Evolutionary conservation across 2,329 filamentous ascomycete species (phyloP).

Genomic region (Colletotrichum tofieldiae): DNA sequence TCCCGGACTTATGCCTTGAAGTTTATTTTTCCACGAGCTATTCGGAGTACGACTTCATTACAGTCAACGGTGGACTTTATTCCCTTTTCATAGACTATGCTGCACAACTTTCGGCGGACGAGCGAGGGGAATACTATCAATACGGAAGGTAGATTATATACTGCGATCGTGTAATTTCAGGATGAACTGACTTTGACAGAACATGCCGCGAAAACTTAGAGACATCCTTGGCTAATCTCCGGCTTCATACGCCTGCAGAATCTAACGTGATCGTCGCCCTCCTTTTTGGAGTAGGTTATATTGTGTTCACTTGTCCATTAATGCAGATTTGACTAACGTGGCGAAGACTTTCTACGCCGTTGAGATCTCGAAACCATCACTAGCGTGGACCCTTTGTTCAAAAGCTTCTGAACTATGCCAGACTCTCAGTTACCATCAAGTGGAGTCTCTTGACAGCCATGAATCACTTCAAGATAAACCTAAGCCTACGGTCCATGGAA

Average conservation of each 20-base stretch:
- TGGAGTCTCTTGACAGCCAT: slow-evolving; percentile 45
- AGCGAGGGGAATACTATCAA: no score
- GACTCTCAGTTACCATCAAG: slow-evolving; percentile 51
- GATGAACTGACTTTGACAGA: no score
- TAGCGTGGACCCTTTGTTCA: slow-evolving; percentile 50
- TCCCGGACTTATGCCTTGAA: slow-evolving; percentile 52
- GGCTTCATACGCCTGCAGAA: slow-evolving; percentile 52
- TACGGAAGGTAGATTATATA: no score
- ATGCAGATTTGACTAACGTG: not conserved
- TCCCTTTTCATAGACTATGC: slow-evolving; percentile 28
- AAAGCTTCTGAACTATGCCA: slow-evolving; percentile 53
- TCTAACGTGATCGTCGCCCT: slow-evolving; percentile 46
- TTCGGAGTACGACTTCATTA: slow-evolving; percentile 52
- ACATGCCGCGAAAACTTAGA: slow-evolving; percentile 50
- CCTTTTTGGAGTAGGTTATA: slow-evolving; percentile 44
- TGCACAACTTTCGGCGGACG: no score
- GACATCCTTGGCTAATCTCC: slow-evolving; percentile 50
- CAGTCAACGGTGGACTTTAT: slow-evolving; percentile 50
- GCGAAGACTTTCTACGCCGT: slow-evolving; percentile 50
- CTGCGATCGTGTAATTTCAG: no score
- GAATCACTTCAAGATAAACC: slow-evolving; percentile 38
- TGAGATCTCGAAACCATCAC: slow-evolving; percentile 52
- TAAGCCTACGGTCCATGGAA: slow-evolving; percentile 7
- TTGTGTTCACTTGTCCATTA: no score
- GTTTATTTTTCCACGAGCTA: slow-evolving; percentile 53